Evolutionary conservation across 768 basidiomycete species (phyloP).

Genomic region (Paxillus ammoniavirescens): DNA sequence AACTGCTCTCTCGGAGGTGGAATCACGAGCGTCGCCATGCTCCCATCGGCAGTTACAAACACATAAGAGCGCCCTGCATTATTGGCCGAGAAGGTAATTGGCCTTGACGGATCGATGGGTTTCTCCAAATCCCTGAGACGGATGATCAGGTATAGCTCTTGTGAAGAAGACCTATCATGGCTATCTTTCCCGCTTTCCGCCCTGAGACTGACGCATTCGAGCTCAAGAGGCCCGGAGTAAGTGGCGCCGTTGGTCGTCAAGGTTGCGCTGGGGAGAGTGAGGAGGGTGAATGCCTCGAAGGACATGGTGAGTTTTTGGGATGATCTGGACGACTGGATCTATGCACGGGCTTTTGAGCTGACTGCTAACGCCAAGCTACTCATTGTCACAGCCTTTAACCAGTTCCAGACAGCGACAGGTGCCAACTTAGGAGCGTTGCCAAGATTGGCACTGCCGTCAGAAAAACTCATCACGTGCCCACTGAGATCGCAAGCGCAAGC

Average conservation of each 20-base stretch:
- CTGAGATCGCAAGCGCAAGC: too few relatives aligned
- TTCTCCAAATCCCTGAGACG: constrained; percentile 54
- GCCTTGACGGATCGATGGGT: constrained; percentile 56
- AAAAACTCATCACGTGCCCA: too few relatives aligned
- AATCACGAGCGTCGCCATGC: constrained; percentile 21
- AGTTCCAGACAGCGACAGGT: too few relatives aligned
- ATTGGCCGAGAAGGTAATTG: constrained; percentile 36
- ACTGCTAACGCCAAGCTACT: too few relatives aligned
- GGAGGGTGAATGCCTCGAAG: constrained; percentile 53
- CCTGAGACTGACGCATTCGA: constrained; percentile 62
- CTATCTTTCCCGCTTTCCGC: constrained; percentile 28
- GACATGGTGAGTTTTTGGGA: neutral
- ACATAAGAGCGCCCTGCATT: constrained; percentile 3
- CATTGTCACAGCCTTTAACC: too few relatives aligned
- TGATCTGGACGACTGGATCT: neutral
- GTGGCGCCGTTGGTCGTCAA: constrained; percentile 33
- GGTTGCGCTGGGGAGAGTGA: constrained; percentile 49
- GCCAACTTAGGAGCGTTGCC: too few relatives aligned
- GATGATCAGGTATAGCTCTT: constrained; percentile 67
- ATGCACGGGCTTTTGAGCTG: too few relatives aligned
- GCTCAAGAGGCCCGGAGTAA: constrained; percentile 45
- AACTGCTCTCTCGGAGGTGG: constrained; percentile 32
- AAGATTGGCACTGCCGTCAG: too few relatives aligned
- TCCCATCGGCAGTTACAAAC: constrained; percentile 25
- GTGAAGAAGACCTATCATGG: constrained; percentile 32